Evolutionary conservation across 371 early-diverging fungal genomes (phyloP).

Genomic region (Nematocida sp.): DNA sequence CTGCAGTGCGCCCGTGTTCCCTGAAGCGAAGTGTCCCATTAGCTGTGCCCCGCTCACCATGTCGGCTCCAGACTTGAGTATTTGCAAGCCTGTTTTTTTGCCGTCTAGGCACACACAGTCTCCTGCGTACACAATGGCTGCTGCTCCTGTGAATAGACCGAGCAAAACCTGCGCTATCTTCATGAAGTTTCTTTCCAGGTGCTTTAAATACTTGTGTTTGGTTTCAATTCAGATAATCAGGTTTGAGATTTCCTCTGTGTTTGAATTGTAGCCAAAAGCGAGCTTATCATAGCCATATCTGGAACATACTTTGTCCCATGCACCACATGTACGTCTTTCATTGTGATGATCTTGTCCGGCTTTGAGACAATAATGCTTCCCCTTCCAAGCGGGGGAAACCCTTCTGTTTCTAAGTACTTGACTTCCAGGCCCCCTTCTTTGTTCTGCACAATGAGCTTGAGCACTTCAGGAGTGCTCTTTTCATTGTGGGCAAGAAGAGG

Average conservation of each 20-base stretch:
- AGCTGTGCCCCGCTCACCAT: neutral
- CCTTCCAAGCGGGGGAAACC: conserved; percentile 1
- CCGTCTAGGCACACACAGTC: conserved; percentile 37
- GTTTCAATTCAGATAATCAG: neutral
- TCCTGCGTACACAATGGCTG: neutral
- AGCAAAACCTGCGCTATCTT: neutral
- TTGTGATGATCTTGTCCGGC: neutral
- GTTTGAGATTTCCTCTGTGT: conserved; percentile 1
- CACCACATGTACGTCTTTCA: neutral
- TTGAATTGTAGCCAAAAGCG: neutral
- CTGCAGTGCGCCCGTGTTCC: neutral
- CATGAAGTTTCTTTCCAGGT: neutral
- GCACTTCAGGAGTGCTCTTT: neutral
- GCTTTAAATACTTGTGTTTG: neutral
- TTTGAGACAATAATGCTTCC: neutral
- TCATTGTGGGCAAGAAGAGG: conserved; percentile 29
- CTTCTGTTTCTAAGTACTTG: conserved; percentile 34
- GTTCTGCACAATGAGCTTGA: conserved; percentile 19
- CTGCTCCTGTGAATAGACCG: neutral
- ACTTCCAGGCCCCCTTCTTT: neutral
- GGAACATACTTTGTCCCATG: neutral
- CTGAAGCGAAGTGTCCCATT: neutral
- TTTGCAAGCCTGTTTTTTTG: neutral
- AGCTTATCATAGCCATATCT: neutral
- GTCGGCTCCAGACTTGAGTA: neutral